Base-by-base conservation (phyloP, 495 filamentous ascomycete species). In the Aspergillus baeticus region DNA sequence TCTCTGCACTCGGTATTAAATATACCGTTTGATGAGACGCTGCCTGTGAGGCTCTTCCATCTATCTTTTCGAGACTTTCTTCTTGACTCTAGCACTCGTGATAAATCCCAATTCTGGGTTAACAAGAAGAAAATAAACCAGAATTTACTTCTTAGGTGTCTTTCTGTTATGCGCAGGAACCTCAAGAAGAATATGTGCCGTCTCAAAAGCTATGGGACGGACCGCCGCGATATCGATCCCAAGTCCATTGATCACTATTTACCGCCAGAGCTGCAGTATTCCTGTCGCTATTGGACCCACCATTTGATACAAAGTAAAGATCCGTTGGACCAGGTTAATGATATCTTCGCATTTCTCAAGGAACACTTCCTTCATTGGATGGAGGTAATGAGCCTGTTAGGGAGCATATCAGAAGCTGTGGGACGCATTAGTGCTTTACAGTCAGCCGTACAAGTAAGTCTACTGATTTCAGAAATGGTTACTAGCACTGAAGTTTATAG, bases 111-210 rank as follows among this genome's bases (percentile, higher is more conserved):
- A 13, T 72, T 77, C 35, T 66, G 64, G 52, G 35, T 77, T 3
- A 59, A 75, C 35, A 52, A 66, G 15, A 26, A 10, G 2, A 17
- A 59, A 38, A 55, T 15, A 14, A 34, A 57, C 17, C 14, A 48
- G 11, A n/a, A n/a, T n/a, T n/a, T n/a, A n/a, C n/a, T 14, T n/a
- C 56, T 7, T 10, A 15, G 7, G 3, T 79, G 65, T 58, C 60
- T 79, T 43, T 5, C 60, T 39, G 15, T 68, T 5, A 71, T 72
- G 63, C 62, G 63, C 34, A 31, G 37, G 22, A 17, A 60, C 21
- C 57, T 76, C 2, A 51, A 62, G 17, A 29, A 68, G 46, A 63
- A 81, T 60, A 77, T 81, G 10, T 78, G 71, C 53, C 48, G 62
- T 17, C 51, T 75, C 6, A 38, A 31, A 44, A 52, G 55, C 21